These are phyloP conservation scores for Cyberlindnera xishuangbannaensis DNA, from an alignment of 805 yeast genomes.

Conservation along the genomic window DNA sequence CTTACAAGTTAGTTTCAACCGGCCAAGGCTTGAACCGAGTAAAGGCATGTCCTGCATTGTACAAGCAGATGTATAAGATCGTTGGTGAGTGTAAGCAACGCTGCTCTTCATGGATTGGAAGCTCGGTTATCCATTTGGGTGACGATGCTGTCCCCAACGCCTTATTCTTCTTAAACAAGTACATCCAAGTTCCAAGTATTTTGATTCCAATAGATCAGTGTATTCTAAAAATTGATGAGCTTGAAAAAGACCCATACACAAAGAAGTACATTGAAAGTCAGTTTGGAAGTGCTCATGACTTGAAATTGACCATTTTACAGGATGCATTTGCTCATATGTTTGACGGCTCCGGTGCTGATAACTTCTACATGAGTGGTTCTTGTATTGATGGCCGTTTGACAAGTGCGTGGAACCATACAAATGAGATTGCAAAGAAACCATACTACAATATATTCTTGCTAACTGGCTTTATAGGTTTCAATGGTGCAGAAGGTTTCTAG, in stretches of 20 bases:
- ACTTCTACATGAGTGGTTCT: conserved; percentile 77
- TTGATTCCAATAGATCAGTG: conserved; percentile 66
- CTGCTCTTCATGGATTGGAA: conserved; percentile 72
- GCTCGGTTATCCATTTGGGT: conserved; percentile 74
- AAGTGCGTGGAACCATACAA: conserved; percentile 81
- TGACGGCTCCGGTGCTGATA: conserved; percentile 82
- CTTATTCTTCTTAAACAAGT: conserved; percentile 70
- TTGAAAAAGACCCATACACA: conserved; percentile 43
- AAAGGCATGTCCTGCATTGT: conserved; percentile 64
- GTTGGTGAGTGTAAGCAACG: conserved; percentile 57
- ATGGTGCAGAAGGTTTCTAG: conserved; percentile 61
- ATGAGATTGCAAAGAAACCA: conserved; percentile 59
- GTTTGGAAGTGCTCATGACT: conserved; percentile 48
- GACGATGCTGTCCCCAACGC: conserved; percentile 85
- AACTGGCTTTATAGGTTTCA: conserved; percentile 70
- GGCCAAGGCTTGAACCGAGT: conserved; percentile 81
- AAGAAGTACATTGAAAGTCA: conserved; percentile 49
- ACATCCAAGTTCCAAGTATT: conserved; percentile 73
- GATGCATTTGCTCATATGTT: conserved; percentile 42
- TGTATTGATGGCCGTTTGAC: conserved; percentile 82
- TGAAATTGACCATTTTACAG: conserved; percentile 40
- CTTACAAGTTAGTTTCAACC: conserved; percentile 58
- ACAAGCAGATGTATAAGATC: conserved; percentile 66
- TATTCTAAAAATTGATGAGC: conserved; percentile 46
- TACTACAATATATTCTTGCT: conserved; percentile 56